These are phyloP conservation scores for Phytophthora pistaciae DNA, from an alignment of 352 stramenopile genomes.

Conservation along the genomic window DNA sequence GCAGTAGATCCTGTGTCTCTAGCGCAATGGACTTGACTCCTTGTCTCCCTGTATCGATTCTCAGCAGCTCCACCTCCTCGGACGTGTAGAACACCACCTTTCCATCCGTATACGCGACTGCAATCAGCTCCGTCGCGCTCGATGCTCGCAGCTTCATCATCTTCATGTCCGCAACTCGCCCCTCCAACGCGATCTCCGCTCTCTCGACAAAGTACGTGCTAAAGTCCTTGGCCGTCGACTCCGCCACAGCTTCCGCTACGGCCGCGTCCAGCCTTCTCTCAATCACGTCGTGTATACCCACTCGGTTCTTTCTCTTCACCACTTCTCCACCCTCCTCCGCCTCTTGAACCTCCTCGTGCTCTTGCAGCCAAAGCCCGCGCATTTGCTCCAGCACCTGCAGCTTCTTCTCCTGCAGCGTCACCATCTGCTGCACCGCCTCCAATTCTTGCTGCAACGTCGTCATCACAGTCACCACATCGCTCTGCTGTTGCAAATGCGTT, in stretches of 20 bases:
- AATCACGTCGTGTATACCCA: conserved; percentile 17
- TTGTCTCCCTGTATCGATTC: conserved; percentile 6
- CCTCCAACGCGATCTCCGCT: conserved; percentile 6
- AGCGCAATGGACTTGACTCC: conserved; percentile 25
- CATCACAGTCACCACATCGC: background rate
- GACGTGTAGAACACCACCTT: conserved; percentile 47
- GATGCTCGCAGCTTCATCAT: conserved; percentile 45
- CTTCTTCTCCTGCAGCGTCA: conserved; percentile 54
- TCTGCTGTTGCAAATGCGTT: background rate
- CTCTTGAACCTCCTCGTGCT: conserved; percentile 16
- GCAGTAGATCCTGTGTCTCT: conserved; percentile 20
- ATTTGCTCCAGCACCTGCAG: conserved; percentile 44
- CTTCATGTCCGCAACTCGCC: conserved; percentile 47
- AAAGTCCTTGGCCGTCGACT: conserved; percentile 25
- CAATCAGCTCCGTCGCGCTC: conserved; percentile 45
- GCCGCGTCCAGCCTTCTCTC: conserved; percentile 34
- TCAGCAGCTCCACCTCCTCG: conserved; percentile 28
- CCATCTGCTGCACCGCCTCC: conserved; percentile 43
- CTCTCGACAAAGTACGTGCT: conserved; percentile 57
- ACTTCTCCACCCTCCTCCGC: background rate
- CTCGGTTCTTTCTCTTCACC: background rate
- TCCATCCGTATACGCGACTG: conserved; percentile 37
- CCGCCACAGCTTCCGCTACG: background rate
- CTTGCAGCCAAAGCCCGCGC: conserved; percentile 23
- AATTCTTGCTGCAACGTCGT: conserved; percentile 42